Evolutionary conservation across 1,139 yeast species (phyloP).

Genomic region (Diutina rugosa): DNA sequence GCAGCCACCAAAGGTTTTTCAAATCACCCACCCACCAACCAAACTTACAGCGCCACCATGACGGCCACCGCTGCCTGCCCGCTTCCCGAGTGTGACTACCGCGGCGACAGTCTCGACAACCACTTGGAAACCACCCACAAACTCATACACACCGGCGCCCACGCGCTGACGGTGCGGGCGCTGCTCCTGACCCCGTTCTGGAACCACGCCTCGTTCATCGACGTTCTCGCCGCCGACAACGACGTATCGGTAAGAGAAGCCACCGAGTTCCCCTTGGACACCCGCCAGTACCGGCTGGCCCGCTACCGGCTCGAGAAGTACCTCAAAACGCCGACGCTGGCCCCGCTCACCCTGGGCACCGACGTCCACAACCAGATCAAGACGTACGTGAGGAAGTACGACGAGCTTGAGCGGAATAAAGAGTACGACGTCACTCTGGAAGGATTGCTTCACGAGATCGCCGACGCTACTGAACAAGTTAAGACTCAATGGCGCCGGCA

Average conservation of each 20-base stretch:
- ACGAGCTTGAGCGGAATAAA: not conserved
- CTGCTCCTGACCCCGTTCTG: not conserved
- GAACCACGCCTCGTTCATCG: not conserved
- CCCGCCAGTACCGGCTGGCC: constrained; percentile 24
- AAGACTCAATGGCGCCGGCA: not conserved
- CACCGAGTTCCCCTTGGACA: constrained; percentile 18
- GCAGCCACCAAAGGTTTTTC: not conserved
- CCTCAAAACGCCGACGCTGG: constrained; percentile 7
- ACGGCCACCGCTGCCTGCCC: not conserved
- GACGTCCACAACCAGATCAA: not conserved
- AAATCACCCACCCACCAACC: not conserved
- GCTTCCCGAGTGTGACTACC: not conserved
- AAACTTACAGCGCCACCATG: not conserved
- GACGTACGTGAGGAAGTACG: not conserved
- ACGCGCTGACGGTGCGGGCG: not conserved
- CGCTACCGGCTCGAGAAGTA: constrained; percentile 16
- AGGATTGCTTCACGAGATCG: not conserved
- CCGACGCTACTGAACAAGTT: not conserved
- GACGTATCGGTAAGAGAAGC: constrained; percentile 8
- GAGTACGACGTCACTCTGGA: not conserved
- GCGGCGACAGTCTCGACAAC: not conserved
- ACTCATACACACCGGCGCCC: not conserved
- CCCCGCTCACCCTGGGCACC: not conserved
- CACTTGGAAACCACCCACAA: not conserved
- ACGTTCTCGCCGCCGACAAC: constrained; percentile 4